A percentile compares a stretch with the other conserved stretches of the same genome.
Evolutionary conservation across 345 rosid genomes (phyloP).

Genomic region (Lumnitzera racemosa): DNA sequence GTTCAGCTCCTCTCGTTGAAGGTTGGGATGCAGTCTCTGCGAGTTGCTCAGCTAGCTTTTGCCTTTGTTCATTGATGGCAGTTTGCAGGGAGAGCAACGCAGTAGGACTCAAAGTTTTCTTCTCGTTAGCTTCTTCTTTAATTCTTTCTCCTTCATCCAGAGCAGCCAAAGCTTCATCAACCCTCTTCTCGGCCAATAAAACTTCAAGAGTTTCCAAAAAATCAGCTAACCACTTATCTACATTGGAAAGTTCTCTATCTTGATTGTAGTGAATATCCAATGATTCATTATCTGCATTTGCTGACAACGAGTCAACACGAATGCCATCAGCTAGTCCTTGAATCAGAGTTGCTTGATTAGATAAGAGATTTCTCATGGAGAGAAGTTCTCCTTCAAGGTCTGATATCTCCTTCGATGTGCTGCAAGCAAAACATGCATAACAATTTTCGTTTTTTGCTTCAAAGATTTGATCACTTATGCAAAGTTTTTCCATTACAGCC

Average conservation of each 20-base stretch:
- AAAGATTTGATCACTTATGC: background rate
- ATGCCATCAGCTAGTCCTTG: conserved; percentile 68
- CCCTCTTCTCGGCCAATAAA: conserved; percentile 77
- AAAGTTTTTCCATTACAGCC: background rate
- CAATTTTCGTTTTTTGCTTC: background rate
- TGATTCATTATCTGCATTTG: conserved; percentile 37
- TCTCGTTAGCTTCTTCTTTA: conserved; percentile 31
- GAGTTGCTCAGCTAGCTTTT: conserved; percentile 65
- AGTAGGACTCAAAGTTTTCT: conserved; percentile 29
- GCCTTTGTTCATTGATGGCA: conserved; percentile 52
- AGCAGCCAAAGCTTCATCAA: conserved; percentile 67
- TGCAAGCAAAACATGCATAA: conserved; percentile 13
- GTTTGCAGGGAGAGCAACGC: conserved; percentile 33
- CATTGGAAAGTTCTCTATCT: conserved; percentile 32
- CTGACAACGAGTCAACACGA: conserved; percentile 42
- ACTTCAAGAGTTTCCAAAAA: conserved; percentile 69
- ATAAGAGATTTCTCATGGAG: conserved; percentile 73
- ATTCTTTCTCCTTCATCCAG: conserved; percentile 63
- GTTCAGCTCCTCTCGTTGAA: conserved; percentile 63
- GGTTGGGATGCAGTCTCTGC: conserved; percentile 57
- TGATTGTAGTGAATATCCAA: conserved; percentile 32
- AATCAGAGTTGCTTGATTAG: conserved; percentile 74
- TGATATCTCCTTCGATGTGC: conserved; percentile 83
- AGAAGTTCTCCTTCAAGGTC: conserved; percentile 87
- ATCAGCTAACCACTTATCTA: conserved; percentile 56